phyloP scores from a whole-genome alignment of 129 eudicot species.

The Apium graveolens region DNA sequence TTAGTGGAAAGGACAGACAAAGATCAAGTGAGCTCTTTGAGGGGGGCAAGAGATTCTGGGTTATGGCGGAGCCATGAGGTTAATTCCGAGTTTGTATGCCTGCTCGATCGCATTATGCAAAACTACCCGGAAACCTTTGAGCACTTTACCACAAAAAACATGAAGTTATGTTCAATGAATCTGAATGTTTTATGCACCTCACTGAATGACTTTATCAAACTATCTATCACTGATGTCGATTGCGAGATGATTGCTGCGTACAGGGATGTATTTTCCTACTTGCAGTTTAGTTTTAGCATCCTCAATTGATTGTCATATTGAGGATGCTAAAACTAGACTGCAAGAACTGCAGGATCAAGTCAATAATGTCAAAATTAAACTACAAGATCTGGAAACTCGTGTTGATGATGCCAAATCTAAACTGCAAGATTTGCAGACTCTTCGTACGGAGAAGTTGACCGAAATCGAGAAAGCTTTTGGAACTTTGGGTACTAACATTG shows the following conservation, averaged over 20 bases:
- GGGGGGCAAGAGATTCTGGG: too few species aligned
- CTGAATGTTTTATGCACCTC: too few species aligned
- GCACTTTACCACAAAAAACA: too few species aligned
- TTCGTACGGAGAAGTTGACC: neutral
- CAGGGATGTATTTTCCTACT: constrained; percentile 1
- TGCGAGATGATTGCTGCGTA: neutral
- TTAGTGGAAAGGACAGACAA: too few species aligned
- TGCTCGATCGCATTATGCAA: too few species aligned
- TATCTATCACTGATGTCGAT: too few species aligned
- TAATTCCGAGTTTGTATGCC: too few species aligned
- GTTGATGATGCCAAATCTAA: neutral
- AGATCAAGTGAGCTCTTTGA: too few species aligned
- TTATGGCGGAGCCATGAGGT: too few species aligned
- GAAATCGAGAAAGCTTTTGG: neutral
- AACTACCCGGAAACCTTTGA: too few species aligned
- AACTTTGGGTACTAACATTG: neutral
- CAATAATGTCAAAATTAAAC: neutral
- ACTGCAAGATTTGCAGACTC: neutral
- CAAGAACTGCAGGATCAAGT: neutral
- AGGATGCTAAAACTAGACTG: neutral
- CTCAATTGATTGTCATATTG: neutral
- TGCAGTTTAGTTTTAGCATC: neutral
- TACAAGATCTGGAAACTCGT: neutral
- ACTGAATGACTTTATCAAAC: too few species aligned
- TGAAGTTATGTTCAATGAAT: too few species aligned